Conservation (phyloP, 2,329 filamentous ascomycete genomes). For the Penicillium griseofulvum region DNA sequence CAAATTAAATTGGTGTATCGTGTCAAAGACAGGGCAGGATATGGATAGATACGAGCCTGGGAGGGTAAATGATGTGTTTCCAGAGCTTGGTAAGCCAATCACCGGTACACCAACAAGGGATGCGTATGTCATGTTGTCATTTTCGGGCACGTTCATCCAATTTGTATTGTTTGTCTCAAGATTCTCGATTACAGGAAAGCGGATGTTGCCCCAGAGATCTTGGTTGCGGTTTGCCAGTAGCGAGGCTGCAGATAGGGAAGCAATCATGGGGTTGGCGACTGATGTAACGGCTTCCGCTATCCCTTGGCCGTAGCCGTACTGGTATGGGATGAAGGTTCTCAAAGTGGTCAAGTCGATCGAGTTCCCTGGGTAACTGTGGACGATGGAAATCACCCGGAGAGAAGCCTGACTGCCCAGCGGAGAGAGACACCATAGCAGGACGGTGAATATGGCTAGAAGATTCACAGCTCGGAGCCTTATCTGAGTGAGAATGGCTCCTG, state of each 20-base stretch:
- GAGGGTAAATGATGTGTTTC: slow-evolving; percentile 1
- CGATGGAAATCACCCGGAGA: background rate
- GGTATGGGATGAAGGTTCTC: background rate
- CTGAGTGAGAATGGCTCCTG: background rate
- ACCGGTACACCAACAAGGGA: background rate
- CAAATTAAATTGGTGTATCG: background rate
- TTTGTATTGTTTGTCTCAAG: background rate
- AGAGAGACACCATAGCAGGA: background rate
- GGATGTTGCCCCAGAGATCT: slow-evolving; percentile 3
- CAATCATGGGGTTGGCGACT: background rate
- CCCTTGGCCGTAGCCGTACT: background rate
- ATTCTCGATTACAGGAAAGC: background rate
- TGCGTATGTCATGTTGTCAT: background rate
- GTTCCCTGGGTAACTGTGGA: background rate
- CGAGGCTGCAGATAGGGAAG: background rate
- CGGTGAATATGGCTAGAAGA: background rate
- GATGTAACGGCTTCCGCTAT: background rate
- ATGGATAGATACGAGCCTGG: background rate
- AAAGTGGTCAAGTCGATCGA: background rate
- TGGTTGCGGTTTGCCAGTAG: background rate
- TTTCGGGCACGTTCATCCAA: background rate
- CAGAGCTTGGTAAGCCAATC: background rate
- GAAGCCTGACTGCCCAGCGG: background rate
- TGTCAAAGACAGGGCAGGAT: background rate
- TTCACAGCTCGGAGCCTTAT: background rate